Evolutionary conservation across 2,329 filamentous ascomycete species (phyloP), one percentile per base, ranked within the genome.

Genomic region (Sporothrix brasiliensis): DNA sequence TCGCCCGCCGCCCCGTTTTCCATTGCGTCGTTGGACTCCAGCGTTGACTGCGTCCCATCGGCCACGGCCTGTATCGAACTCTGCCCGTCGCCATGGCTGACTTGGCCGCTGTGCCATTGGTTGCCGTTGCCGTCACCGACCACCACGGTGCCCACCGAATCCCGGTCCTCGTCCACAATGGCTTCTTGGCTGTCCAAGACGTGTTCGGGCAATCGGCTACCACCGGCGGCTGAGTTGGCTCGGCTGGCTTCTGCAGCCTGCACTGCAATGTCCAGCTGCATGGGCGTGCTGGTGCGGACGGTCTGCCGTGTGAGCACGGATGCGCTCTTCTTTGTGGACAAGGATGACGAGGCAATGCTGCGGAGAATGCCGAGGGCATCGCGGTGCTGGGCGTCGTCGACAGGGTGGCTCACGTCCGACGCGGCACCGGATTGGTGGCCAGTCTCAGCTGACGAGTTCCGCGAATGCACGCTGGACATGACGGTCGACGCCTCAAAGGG

Each of bases 401-500:
- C 44, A 6, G 41, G 58, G 44, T 71, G 47, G 53, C 70, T 68
- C n/a, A 16, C 14, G 49, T 53, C 41, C 2, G 61, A 69, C 50
- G 27, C 49, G 14, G 24, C 60, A 9, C 63, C n/a, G 24, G 47
- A 65, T n/a, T 44, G 63, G 39, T 21, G 21, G 5, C 41, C 39
- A 11, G 58, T 63, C 11, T 6, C 58, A 14, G 39, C 13, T 19
- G 69, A 70, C 34, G 66, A 53, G 11, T 44, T 24, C 4, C 52
- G 30, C n/a, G 71, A 58, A 30, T 68, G 68, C 24, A 53, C 52
- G 30, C 70, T 71, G 9, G 73, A 74, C n/a, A 68, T 27, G 61
- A 72, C 41, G 13, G 73, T 74, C 1, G 70, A 72, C 56, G 72
- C 73, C 10, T 72, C 73, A 70, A 74, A 74, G 0, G 71, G 73